Evolutionary conservation across 106 monocot species (phyloP).

Genomic region (Ottelia alismoides): DNA sequence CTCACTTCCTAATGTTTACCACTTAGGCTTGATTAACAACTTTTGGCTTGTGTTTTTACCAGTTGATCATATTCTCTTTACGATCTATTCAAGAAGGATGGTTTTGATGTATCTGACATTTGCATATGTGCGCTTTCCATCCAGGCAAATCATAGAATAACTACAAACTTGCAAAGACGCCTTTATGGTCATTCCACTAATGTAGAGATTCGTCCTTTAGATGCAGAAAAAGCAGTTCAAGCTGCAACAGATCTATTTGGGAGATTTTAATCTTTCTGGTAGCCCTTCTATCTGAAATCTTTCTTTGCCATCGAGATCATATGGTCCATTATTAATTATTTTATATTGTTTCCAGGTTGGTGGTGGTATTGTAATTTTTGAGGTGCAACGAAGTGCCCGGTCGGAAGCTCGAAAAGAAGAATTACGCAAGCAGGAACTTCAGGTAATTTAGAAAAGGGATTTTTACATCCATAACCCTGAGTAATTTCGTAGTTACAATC

Average conservation of each 20-base stretch:
- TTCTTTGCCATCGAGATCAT: neutral
- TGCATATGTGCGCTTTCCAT: no score
- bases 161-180: constrained; percentile 74
- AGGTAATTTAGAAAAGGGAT: constrained; percentile 40
- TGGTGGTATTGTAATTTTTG: constrained; percentile 62
- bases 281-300: neutral
- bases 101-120: no score
- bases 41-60: no score
- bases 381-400: constrained; percentile 93
- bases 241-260: constrained; percentile 87
- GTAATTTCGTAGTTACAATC: no score
- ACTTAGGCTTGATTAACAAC: no score
- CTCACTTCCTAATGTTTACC: no score
- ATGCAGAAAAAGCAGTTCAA: constrained; percentile 94
- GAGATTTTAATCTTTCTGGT: constrained; percentile 77
- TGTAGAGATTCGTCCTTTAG: constrained; percentile 76
- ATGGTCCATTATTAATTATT: neutral
- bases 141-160: constrained; percentile 75
- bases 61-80: no score
- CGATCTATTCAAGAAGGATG: no score
- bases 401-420: constrained; percentile 92
- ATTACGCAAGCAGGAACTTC: constrained; percentile 48
- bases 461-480: no score
- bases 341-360: constrained; percentile 47
- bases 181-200: constrained; percentile 74